Base-by-base conservation (phyloP, 768 basidiomycete species). In the Tulasnella sp. region DNA sequence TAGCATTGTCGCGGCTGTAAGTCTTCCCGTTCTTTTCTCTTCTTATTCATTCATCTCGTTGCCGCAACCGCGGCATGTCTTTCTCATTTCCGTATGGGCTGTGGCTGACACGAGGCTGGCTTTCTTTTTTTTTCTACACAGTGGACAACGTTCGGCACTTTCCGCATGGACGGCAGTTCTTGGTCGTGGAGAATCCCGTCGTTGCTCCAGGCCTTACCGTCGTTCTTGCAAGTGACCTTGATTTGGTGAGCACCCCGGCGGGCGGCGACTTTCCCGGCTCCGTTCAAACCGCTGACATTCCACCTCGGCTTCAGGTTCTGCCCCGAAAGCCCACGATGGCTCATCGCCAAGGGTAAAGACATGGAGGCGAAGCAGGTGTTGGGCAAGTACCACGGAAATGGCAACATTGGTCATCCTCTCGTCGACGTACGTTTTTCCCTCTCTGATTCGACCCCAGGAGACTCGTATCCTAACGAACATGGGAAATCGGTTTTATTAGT, bases 301-400 rank as follows among this genome's bases (percentile, higher is more conserved):
- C n/a, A n/a, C n/a, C n/a, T n/a, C n/a, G n/a, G 10, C 10, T 44
- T 2, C 31, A 68, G 62, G 62, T 90, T 92, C 79, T 85, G 91
- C n/a, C 92, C 92, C 2, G 92, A 93, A 82, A 91, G 90, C 46
- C 92, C 92, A 34, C 87, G 92, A 39, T 93, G 88, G 85, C 87
- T 93, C 21, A 88, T 92, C 1, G 89, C 91, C 52, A 89, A 89
- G 38, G 81, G 81, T 10, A 78, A 71, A 75, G 91, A 91, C 82
- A 88, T 88, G 0, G 85, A 90, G 81, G 94, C 94, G 0, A 87
- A 88, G 14, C 82, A 84, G 4, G 86, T 93, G n/a, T 87, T 96
- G 8, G 89, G 90, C 24, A 89, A 89, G 76, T 93, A 91, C 82
- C 94, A 96, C 82, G 91, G 92, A 3, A 88, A 89, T 81, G 90